These are phyloP conservation scores for Coemansia sp. DNA, from an alignment of 192 early-diverging fungal genomes.

Conservation along the genomic window DNA sequence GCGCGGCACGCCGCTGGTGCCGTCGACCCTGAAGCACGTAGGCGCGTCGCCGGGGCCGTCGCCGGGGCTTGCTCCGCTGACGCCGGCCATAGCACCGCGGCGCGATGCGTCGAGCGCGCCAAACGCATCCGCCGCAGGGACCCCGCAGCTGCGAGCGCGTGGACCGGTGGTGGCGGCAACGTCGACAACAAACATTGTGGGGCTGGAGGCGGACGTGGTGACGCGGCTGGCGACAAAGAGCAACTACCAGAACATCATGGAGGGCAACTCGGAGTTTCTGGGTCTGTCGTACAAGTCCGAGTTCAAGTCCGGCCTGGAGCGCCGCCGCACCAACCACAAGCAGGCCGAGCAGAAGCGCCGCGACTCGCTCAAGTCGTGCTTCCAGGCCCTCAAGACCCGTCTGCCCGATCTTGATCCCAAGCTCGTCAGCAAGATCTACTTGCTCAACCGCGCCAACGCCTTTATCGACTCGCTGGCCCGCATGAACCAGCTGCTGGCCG, in stretches of 20 bases:
- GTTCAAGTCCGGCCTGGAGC: conserved; percentile 73
- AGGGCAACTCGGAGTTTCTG: conserved; percentile 79
- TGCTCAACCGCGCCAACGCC: conserved; percentile 66
- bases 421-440: conserved; percentile 79
- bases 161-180: conserved; percentile 16
- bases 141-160: conserved; percentile 16
- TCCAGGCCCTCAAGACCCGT: conserved; percentile 69
- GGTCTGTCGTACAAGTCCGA: conserved; percentile 73
- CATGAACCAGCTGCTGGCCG: conserved; percentile 11
- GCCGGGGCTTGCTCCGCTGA: conserved; percentile 5
- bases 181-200: conserved; percentile 36
- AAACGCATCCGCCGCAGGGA: neutral
- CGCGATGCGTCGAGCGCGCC: no score
- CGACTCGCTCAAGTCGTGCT: conserved; percentile 86
- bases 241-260: conserved; percentile 85
- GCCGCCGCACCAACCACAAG: conserved; percentile 86
- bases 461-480: conserved; percentile 52
- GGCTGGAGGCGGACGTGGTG: conserved; percentile 48
- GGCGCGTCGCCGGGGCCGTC: conserved; percentile 3
- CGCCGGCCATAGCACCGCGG: conserved; percentile 9
- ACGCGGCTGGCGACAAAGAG: conserved; percentile 57
- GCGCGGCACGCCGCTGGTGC: conserved; percentile 34
- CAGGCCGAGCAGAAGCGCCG: conserved; percentile 94
- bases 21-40: conserved; percentile 22
- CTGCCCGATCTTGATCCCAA: conserved; percentile 75